Evolutionary conservation across 1,139 yeast genomes (phyloP).

Genomic region (Yamadazyma songkhlaensis): DNA sequence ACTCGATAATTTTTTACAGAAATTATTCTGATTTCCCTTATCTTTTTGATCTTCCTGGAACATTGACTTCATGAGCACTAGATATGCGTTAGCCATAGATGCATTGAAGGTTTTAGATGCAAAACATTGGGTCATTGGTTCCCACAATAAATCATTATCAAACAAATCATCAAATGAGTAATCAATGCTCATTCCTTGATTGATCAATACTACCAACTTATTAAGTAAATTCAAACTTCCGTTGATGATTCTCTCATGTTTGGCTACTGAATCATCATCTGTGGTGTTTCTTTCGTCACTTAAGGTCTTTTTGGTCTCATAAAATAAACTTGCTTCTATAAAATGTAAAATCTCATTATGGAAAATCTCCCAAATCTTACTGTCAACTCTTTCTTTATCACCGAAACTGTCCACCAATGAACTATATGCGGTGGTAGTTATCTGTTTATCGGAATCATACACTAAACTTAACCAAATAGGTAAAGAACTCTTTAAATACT

Average conservation of each 20-base stretch:
- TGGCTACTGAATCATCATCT: conserved; percentile 64
- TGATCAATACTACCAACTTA: conserved; percentile 29
- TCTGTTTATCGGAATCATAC: conserved; percentile 66
- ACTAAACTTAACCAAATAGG: conserved; percentile 73
- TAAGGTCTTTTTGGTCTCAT: conserved; percentile 60
- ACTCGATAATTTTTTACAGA: conserved; percentile 12
- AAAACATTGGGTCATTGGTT: conserved; percentile 27
- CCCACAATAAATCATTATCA: conserved; percentile 44
- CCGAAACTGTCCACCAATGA: conserved; percentile 54
- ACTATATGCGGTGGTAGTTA: conserved; percentile 48
- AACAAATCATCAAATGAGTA: conserved; percentile 28
- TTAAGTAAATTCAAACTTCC: conserved; percentile 51
- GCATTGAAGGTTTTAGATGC: conserved; percentile 28
- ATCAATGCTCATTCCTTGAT: conserved; percentile 11
- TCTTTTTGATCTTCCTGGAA: conserved; percentile 11
- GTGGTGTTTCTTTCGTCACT: conserved; percentile 75
- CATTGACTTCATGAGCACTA: conserved; percentile 44
- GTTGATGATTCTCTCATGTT: conserved; percentile 59
- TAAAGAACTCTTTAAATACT: conserved; percentile 65
- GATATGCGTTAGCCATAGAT: conserved; percentile 14
- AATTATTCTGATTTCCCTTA: conserved; percentile 10
- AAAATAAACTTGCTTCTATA: conserved; percentile 47
- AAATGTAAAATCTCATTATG: conserved; percentile 53
- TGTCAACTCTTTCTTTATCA: conserved; percentile 51
- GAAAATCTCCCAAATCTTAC: conserved; percentile 60